Evolutionary conservation across 2,329 filamentous ascomycete genomes (phyloP), one percentile per base, ranked within the genome.

Genomic region (Taxawa tesnikishii): DNA sequence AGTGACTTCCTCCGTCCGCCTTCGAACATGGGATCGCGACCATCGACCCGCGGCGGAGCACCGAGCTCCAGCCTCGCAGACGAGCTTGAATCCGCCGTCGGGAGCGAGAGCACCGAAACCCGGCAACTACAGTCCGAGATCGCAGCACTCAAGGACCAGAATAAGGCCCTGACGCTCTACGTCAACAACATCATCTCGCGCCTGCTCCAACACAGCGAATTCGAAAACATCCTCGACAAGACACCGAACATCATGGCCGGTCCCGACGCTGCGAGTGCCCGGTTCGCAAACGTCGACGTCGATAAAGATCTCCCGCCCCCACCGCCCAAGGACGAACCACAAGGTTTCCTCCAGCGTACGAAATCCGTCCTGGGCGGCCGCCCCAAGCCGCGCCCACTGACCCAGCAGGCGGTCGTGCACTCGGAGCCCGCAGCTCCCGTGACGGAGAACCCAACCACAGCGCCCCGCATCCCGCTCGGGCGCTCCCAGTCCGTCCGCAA

Each of bases 171-270:
- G 46, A 93, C 85, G 15, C 67, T 96, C 43, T 98, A 98, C 63
- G 94, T 98, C 65, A 94, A 96, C 71, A 93, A 90, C 63, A 96
- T 98, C 55, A 94, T 98, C 54, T 90, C 90, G 55, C 81, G 90
- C 35, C 73, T 98, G 27, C 70, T 98, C 40, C 82, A 93, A 52
- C 83, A 94, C 58, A 82, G 93, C 49, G 87, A 93, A 44, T 96
- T 94, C 45, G 88, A 98, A 60, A 77, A 83, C 40, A 93, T 96
- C 38, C 68, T 94, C 25, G 84, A 93, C 53, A 81, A 83, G 55
- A 82, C 79, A 6, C 73, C 73, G 31, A 73, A 79, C 34, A 62
- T 65, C 42, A 74, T 75, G 46, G 59, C 63, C 15, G 62, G 64
- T 15, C 27, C 26, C 9, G 10, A 28, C 9, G 23, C 19, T 9